Percentiles rank a stretch among this genome's conserved stretches.
Conservation (phyloP, 1,139 yeast genomes). For the Geotrichum bryndzae region DNA sequence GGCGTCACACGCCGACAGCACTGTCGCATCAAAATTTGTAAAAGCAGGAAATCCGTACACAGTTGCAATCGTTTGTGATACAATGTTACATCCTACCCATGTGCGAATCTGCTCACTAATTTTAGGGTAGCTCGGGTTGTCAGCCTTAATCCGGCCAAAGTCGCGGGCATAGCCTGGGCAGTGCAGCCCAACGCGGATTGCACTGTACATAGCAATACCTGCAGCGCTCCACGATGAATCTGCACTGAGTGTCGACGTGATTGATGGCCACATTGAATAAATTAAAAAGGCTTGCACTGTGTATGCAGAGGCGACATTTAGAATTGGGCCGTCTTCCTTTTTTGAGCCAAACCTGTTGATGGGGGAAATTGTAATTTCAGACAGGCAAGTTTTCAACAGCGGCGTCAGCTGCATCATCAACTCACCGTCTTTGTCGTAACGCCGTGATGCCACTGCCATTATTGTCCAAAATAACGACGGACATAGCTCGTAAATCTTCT, state of each 20-base stretch:
- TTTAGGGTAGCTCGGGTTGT: constrained; percentile 36
- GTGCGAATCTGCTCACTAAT: constrained; percentile 76
- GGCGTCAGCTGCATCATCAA: constrained; percentile 54
- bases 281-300: constrained; percentile 88
- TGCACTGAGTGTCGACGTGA: constrained; percentile 87
- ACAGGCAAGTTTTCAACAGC: constrained; percentile 64
- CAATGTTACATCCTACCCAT: constrained; percentile 90
- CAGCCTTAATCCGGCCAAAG: constrained; percentile 41
- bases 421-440: constrained; percentile 43
- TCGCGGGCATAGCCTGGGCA: constrained; percentile 58
- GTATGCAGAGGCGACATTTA: constrained; percentile 87
- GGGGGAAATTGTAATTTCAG: constrained; percentile 86
- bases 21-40: constrained; percentile 73
- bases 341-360: constrained; percentile 61
- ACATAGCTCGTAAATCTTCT: constrained; percentile 64
- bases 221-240: constrained; percentile 94
- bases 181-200: constrained; percentile 84
- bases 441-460: constrained; percentile 72
- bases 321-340: constrained; percentile 61
- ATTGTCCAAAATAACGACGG: constrained; percentile 94
- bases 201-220: constrained; percentile 87
- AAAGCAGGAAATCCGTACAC: constrained; percentile 94
- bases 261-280: constrained; percentile 92
- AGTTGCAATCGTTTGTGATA: constrained; percentile 82
- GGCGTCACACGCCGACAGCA: constrained; percentile 49